Percentiles rank a stretch among this genome's conserved stretches.
These are phyloP conservation scores for Schoenoplectus tabernaemontani DNA, from an alignment of 202 grass and related monocot genomes.

Conservation along the genomic window DNA sequence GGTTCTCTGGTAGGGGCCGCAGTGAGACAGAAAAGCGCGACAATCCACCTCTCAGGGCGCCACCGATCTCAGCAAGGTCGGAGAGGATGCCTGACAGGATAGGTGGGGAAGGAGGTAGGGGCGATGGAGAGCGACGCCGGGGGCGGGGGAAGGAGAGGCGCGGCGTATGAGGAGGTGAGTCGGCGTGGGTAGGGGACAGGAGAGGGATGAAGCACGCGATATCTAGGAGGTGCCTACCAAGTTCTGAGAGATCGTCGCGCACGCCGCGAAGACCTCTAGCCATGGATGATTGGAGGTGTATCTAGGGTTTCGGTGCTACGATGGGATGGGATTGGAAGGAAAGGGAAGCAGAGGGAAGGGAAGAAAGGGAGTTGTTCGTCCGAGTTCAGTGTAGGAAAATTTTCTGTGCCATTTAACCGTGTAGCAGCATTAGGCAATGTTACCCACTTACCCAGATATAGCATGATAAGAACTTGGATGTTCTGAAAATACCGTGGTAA, in stretches of 20 bases:
- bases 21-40: conserved; percentile 28
- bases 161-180: conserved; percentile 76
- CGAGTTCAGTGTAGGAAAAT: conserved; percentile 10
- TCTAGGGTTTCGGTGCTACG: conserved; percentile 13
- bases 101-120: conserved; percentile 23
- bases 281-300: conserved; percentile 22
- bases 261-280: conserved; percentile 85
- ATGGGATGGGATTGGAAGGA: background rate
- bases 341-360: too few relatives aligned
- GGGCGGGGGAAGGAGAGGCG: conserved; percentile 26
- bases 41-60: conserved; percentile 60
- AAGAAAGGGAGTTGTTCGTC: conserved; percentile 7
- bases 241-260: conserved; percentile 91
- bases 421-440: too few relatives aligned
- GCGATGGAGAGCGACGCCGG: conserved; percentile 29
- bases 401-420: background rate
- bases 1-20: background rate
- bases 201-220: conserved; percentile 95
- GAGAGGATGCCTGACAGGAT: conserved; percentile 63
- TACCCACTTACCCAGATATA: too few relatives aligned
- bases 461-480: too few relatives aligned
- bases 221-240: conserved; percentile 79
- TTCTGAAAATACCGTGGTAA: too few relatives aligned
- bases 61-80: conserved; percentile 82
- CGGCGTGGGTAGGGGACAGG: conserved; percentile 46